phyloP scores from a whole-genome alignment of 139 green algal genomes.

The Tetraselmis chui region DNA sequence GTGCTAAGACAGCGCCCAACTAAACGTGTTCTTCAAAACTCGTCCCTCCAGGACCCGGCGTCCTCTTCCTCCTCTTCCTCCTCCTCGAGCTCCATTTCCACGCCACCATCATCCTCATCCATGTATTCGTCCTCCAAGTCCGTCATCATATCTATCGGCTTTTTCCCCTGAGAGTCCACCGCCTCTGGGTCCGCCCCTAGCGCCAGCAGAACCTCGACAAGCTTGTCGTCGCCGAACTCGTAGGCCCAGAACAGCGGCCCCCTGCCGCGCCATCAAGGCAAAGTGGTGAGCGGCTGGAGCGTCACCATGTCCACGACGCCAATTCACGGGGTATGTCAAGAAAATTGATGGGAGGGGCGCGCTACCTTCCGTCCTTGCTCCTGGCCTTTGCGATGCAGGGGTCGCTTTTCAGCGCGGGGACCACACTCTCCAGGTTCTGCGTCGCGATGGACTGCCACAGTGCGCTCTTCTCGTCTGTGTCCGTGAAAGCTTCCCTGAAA shows the following conservation, averaged over 20 bases:
- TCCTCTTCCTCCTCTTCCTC: conserved; percentile 1
- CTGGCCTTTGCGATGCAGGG: not conserved
- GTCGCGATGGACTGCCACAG: not conserved
- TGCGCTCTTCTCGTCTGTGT: not conserved
- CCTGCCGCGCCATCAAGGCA: no score
- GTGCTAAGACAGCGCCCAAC: no score
- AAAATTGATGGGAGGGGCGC: no score
- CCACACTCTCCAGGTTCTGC: not conserved
- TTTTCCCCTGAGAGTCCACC: not conserved
- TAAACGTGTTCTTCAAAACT: conserved; percentile 8
- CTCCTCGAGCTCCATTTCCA: not conserved
- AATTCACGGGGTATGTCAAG: no score
- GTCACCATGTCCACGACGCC: no score
- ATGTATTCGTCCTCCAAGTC: not conserved
- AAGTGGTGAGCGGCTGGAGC: no score
- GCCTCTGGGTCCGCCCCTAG: conserved; percentile 2
- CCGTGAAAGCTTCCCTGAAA: not conserved
- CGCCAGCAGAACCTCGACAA: conserved; percentile 2
- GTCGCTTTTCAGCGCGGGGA: not conserved
- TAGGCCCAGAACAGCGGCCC: conserved; percentile 15
- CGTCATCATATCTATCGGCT: not conserved
- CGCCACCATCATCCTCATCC: not conserved
- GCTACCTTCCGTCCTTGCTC: not conserved
- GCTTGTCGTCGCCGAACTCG: conserved; percentile 3
- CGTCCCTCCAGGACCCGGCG: not conserved